A percentile compares a stretch with the other conserved stretches of the same genome.
phyloP scores from a whole-genome alignment of 306 rosid genomes.

The Ormosia semicastrata region DNA sequence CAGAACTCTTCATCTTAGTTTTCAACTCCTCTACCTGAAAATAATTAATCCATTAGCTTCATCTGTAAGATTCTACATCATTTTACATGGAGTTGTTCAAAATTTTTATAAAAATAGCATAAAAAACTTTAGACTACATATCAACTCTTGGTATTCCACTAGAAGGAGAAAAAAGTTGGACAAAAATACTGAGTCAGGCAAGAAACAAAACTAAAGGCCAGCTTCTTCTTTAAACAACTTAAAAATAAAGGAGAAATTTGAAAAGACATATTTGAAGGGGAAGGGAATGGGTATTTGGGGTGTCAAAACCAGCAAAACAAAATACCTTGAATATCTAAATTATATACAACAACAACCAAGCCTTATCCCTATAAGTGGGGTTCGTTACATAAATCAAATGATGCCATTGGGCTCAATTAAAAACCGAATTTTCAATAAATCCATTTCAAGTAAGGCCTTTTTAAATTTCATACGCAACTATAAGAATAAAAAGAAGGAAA shows the following conservation, averaged over 20 bases:
- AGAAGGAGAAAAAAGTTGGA: neutral
- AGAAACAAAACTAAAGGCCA: neutral
- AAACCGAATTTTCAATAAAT: neutral
- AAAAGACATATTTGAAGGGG: slow-evolving; percentile 2
- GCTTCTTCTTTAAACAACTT: neutral
- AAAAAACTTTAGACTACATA: neutral
- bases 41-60: slow-evolving; percentile 26
- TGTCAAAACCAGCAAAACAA: neutral
- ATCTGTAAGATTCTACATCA: slow-evolving; percentile 17
- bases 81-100: neutral
- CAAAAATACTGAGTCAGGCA: neutral
- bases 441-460: neutral
- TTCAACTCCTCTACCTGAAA: slow-evolving; percentile 85
- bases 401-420: neutral
- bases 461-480: neutral
- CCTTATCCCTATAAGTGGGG: neutral
- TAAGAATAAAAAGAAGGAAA: slow-evolving; percentile 22
- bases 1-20: slow-evolving; percentile 82
- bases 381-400: neutral
- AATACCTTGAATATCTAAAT: neutral
- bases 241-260: neutral
- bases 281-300: neutral
- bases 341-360: neutral
- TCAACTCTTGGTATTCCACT: neutral
- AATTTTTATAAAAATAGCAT: neutral